Evolutionary conservation across 2,329 filamentous ascomycete species (phyloP), one percentile per base, ranked within the genome.

Genomic region (Fusarium liriodendri): DNA sequence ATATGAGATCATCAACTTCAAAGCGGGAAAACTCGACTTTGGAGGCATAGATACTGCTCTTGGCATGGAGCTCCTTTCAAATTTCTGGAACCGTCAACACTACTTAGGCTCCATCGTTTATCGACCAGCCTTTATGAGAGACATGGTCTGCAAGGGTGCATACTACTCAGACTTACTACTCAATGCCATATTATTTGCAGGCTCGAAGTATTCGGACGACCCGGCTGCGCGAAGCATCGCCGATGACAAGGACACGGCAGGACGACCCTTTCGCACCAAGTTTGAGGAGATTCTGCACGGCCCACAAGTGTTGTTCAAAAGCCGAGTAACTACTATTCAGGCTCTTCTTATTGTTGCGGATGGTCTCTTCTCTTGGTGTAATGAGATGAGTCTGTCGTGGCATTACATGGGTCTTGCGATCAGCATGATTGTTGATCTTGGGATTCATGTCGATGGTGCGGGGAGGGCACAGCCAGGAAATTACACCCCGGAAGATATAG

Each of bases 91-190:
- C 71, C 84, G 87, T 7, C 87, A 89, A 58, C 86, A 88, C 61
- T 83, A 87, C 62, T 83, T 84, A 0, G 67, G 67, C 1, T 40
- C 68, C 2, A 80, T 89, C 50, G 86, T 85, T 1, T 89, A 90
- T 75, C 85, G 88, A 0, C 85, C 88, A 0, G 85, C 83, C 0
- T 88, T 90, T 55, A 88, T 88, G 85, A 76, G 85, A 3, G 85
- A 86, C 72, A 87, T 89, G 87, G 87, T 87, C 55, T 84, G 85
- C 54, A 79, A 83, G 7, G 89, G 89, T 0, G 87, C 86, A 0
- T 89, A 90, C 75, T 91, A 89, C 69, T 90, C 89, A 0, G 86
- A 89, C 54, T 80, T 88, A 2, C 82, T 90, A 2, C 80, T 91
- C 3, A 89, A 90, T 70, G 88, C 88, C 1, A 86, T 91, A 1